A percentile compares a stretch with the other conserved stretches of the same genome.
Conservation (phyloP, 495 filamentous ascomycete genomes). For the Penicillium nucicola region DNA sequence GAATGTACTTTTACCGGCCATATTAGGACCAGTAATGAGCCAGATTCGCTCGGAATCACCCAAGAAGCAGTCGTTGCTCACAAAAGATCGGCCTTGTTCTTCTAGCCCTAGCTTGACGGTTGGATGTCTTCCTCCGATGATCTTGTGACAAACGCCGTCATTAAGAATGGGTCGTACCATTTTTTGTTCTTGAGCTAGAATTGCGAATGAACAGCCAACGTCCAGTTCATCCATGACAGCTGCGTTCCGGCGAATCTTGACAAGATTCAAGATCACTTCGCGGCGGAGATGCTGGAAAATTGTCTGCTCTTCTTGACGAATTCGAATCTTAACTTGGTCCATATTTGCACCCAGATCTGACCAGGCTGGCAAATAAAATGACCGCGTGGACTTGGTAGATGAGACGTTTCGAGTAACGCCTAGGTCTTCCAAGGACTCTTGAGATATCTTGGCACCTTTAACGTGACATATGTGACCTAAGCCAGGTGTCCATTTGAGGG, state of each 20-base stretch:
- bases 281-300: slow-evolving; percentile 69
- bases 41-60: slow-evolving; percentile 67
- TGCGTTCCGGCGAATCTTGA: slow-evolving; percentile 83
- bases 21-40: slow-evolving; percentile 97
- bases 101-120: slow-evolving; percentile 81
- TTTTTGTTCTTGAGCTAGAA: slow-evolving; percentile 66
- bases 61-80: slow-evolving; percentile 81
- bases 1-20: slow-evolving; percentile 96
- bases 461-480: slow-evolving; percentile 89
- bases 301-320: slow-evolving; percentile 74
- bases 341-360: slow-evolving; percentile 70
- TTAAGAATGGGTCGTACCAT: slow-evolving; percentile 73
- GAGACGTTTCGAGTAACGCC: slow-evolving; percentile 59
- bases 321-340: slow-evolving; percentile 68
- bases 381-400: slow-evolving; percentile 77
- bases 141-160: slow-evolving; percentile 52
- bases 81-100: slow-evolving; percentile 78
- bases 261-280: slow-evolving; percentile 72
- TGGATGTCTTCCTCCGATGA: slow-evolving; percentile 82
- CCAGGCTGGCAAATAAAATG: slow-evolving; percentile 84
- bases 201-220: slow-evolving; percentile 79
- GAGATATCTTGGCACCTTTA: slow-evolving; percentile 70
- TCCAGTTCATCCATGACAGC: slow-evolving; percentile 89
- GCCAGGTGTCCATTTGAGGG: slow-evolving; percentile 77
- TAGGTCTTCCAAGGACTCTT: slow-evolving; percentile 38